These are phyloP conservation scores for Antitrichia curtipendula DNA, from an alignment of 225 moss, liverwort and hornwort species.

Conservation along the genomic window DNA sequence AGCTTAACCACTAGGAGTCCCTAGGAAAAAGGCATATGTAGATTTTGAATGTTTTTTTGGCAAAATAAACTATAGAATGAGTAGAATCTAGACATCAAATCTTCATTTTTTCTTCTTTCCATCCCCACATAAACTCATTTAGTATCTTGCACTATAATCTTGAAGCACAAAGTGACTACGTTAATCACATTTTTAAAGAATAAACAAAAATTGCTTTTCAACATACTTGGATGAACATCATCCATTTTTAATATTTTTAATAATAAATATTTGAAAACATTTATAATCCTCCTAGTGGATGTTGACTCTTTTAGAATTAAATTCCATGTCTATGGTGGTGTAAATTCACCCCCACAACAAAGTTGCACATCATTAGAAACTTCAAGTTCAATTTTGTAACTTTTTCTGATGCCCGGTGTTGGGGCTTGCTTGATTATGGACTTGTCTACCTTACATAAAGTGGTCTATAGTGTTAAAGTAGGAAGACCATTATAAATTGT, in stretches of 20 bases:
- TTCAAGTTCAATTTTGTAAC: background rate
- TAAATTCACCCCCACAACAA: fast-evolving
- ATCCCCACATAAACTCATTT: no score
- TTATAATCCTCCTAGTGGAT: background rate
- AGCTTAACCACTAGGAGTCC: no score
- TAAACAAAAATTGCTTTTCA: no score
- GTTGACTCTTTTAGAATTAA: fast-evolving
- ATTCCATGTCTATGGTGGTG: background rate
- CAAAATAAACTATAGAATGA: no score
- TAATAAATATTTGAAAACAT: background rate
- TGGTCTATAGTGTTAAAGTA: background rate
- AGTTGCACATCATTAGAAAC: fast-evolving
- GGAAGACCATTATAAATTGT: background rate
- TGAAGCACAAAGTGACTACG: fast-evolving
- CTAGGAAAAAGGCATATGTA: no score
- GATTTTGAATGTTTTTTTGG: no score
- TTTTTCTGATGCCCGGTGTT: fast-evolving
- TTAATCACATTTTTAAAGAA: no score
- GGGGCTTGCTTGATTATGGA: background rate
- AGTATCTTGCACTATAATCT: no score
- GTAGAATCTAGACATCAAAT: no score
- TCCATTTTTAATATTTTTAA: no score
- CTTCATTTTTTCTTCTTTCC: no score
- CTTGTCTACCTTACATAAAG: background rate
- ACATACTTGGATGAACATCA: no score